Percentiles rank a stretch among this genome's conserved stretches.
Conservation (phyloP, 2,329 filamentous ascomycete species). For the Cladophialophora bantiana region DNA sequence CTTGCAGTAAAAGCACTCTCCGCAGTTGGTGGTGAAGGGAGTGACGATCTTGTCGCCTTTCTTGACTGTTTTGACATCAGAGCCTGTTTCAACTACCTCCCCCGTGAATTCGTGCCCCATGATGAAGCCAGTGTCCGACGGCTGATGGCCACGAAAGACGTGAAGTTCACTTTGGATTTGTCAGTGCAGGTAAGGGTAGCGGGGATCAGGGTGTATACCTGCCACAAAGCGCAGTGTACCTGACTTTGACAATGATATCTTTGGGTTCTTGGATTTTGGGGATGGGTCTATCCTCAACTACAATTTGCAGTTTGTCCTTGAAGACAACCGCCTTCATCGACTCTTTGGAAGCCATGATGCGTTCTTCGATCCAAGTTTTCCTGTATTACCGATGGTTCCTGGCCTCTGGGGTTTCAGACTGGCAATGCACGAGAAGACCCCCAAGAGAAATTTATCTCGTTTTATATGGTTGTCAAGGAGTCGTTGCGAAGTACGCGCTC, state of each 20-base stretch:
- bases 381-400: not conserved
- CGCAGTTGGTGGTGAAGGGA: constrained; percentile 82
- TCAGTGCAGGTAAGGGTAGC: not conserved
- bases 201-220: constrained; percentile 63
- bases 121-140: constrained; percentile 68
- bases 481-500: not conserved
- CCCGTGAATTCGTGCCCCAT: constrained; percentile 88
- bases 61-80: constrained; percentile 70
- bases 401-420: not conserved
- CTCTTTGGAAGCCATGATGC: constrained; percentile 45
- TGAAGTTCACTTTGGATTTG: constrained; percentile 74
- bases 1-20: constrained; percentile 84
- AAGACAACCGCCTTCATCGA: constrained; percentile 92
- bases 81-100: constrained; percentile 71
- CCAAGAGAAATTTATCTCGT: not conserved
- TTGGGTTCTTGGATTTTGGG: constrained; percentile 73
- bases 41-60: constrained; percentile 80
- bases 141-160: constrained; percentile 81
- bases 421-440: not conserved
- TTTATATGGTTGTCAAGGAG: not conserved
- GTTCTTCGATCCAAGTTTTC: not conserved
- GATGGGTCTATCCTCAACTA: constrained; percentile 78
- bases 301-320: constrained; percentile 76
- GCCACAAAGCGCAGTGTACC: constrained; percentile 84
- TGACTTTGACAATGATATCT: constrained; percentile 84